Evolutionary conservation across 2,329 filamentous ascomycete species (phyloP).

Genomic region (Lasiodiplodia citricola): DNA sequence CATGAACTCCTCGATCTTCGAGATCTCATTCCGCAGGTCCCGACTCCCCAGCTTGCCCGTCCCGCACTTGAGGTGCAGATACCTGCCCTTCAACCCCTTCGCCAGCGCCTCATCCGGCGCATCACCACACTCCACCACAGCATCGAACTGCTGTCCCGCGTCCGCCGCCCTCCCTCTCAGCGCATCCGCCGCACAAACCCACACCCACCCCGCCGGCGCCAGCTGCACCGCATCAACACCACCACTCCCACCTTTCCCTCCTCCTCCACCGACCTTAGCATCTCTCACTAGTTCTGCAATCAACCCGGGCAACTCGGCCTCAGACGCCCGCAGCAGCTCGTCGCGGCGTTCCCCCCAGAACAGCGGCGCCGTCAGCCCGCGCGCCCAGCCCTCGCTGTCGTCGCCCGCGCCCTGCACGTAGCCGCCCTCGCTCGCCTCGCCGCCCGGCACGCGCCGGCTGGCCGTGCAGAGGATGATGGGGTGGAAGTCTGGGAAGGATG

Average conservation of each 20-base stretch:
- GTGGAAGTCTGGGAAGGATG: slow-evolving; percentile 62
- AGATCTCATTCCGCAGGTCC: slow-evolving; percentile 75
- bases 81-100: slow-evolving; percentile 48
- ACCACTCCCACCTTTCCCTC: slow-evolving; percentile 55
- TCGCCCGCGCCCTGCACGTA: slow-evolving; percentile 97
- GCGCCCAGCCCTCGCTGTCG: slow-evolving; percentile 92
- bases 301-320: slow-evolving; percentile 65
- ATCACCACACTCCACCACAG: slow-evolving; percentile 52
- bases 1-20: slow-evolving; percentile 40
- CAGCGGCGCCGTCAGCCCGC: slow-evolving; percentile 74
- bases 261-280: slow-evolving; percentile 48
- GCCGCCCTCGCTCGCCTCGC: slow-evolving; percentile 70
- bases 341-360: slow-evolving; percentile 83
- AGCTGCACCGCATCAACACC: slow-evolving; percentile 46
- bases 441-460: slow-evolving; percentile 71
- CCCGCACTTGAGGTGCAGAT: slow-evolving; percentile 67
- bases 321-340: slow-evolving; percentile 65
- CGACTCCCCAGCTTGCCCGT: slow-evolving; percentile 80
- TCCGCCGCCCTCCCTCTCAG: neutral
- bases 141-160: slow-evolving; percentile 35
- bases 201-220: slow-evolving; percentile 48
- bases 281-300: slow-evolving; percentile 52
- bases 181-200: slow-evolving; percentile 45
- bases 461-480: slow-evolving; percentile 86
- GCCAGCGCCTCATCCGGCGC: slow-evolving; percentile 30